phyloP scores from a whole-genome alignment of 768 basidiomycete genomes.

The Pleurotus salmoneostramineus region DNA sequence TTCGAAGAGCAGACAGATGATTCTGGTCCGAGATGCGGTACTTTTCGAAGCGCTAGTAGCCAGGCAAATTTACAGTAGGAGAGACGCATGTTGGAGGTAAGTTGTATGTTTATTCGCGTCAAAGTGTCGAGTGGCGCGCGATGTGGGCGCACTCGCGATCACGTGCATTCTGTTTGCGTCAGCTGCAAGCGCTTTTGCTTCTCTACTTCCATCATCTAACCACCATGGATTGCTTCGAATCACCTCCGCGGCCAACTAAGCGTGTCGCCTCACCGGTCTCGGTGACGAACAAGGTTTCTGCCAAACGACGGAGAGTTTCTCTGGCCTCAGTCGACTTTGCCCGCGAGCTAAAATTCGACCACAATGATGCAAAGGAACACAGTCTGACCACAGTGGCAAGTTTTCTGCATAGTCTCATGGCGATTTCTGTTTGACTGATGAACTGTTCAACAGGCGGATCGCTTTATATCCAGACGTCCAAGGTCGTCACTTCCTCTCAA shows the following conservation, averaged over 20 bases:
- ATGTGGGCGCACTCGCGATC: too few relatives aligned
- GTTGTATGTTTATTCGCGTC: too few relatives aligned
- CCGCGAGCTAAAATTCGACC: conserved; percentile 23
- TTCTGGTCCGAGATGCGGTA: too few relatives aligned
- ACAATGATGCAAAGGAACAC: conserved; percentile 3
- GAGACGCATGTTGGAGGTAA: too few relatives aligned
- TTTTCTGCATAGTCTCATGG: not conserved
- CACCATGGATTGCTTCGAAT: not conserved
- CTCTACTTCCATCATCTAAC: too few relatives aligned
- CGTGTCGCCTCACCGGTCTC: conserved; percentile 32
- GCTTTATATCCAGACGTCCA: conserved; percentile 55
- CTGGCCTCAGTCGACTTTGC: conserved; percentile 32
- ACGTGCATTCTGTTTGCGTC: too few relatives aligned
- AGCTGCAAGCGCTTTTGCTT: too few relatives aligned
- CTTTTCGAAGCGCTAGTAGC: too few relatives aligned
- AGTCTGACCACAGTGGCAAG: conserved; percentile 3
- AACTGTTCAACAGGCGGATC: conserved; percentile 40
- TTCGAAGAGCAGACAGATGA: too few relatives aligned
- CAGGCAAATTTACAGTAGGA: too few relatives aligned
- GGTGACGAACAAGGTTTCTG: conserved; percentile 34
- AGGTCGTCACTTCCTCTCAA: conserved; percentile 51
- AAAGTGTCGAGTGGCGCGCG: too few relatives aligned
- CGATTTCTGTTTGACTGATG: not conserved
- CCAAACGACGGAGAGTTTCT: conserved; percentile 39
- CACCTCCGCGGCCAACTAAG: conserved; percentile 14